A percentile compares a stretch with the other conserved stretches of the same genome.
Evolutionary conservation across 306 rosid genomes (phyloP).

Genomic region (Cercis canadensis): DNA sequence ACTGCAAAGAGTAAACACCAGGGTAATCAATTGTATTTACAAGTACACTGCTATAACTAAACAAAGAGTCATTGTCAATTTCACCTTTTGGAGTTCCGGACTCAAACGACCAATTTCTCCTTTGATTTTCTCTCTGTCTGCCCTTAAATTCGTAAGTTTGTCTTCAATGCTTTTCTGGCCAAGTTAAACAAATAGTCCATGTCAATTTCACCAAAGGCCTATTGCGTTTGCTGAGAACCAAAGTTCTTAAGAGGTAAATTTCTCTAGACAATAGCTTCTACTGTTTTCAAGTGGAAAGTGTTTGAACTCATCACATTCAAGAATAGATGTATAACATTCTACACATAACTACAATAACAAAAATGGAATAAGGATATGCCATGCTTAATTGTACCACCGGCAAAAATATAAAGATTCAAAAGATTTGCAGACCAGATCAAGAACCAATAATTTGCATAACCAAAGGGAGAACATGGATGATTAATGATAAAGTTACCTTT

Average conservation of each 20-base stretch:
- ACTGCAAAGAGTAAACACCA: conserved; percentile 52
- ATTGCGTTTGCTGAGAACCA: too few species aligned
- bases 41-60: conserved; percentile 19
- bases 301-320: too few species aligned
- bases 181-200: conserved; percentile 13
- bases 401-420: background rate
- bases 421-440: conserved; percentile 16
- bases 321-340: too few species aligned
- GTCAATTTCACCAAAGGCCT: too few species aligned
- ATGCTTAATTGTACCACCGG: too few species aligned
- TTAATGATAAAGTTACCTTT: conserved; percentile 60
- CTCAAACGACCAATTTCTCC: conserved; percentile 77
- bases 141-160: conserved; percentile 73
- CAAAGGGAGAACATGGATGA: background rate
- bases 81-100: conserved; percentile 85
- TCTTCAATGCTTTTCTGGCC: conserved; percentile 86
- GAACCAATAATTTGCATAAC: background rate
- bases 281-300: too few species aligned
- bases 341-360: too few species aligned
- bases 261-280: too few species aligned
- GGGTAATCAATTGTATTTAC: conserved; percentile 28
- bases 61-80: conserved; percentile 34
- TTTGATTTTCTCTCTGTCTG: conserved; percentile 70
- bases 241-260: too few species aligned
- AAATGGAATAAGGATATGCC: too few species aligned